Evolutionary conservation across 345 rosid genomes (phyloP), one percentile per base, ranked within the genome.

Genomic region (Gynandropsis gynandra): DNA sequence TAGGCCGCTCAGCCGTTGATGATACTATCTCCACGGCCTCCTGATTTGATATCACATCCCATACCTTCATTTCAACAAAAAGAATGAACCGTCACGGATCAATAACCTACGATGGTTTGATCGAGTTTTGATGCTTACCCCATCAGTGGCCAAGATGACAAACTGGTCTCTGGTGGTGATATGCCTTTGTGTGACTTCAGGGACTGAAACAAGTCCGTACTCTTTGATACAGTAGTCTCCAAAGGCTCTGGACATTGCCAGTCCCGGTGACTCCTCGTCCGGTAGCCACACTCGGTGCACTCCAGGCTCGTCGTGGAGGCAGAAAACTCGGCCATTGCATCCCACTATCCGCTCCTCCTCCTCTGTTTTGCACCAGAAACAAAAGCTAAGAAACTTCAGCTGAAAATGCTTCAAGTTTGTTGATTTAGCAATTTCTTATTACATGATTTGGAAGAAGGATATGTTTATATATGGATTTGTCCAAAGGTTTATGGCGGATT

Each of bases 201-300:
- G 97, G 35, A 72, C 80, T 0, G 97, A 88, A 39, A 79, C 86
- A 7, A 88, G 72, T 8, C 97, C 95, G 33, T 62, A 80, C 18
- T 77, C 76, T 70, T 88, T 88, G 7, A 87, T 39, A 59, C 98
- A 87, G 60, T 79, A 79, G 74, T 90, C 98, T 16, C 96, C 98
- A 19, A 90, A 90, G 10, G 98, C 95, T 70, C 98, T 77, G 10
- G 96, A 90, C 98, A 90, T 90, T 37, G 98, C 95, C 4, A 90
- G 84, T 24, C 98, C 98, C 0, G 96, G 98, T 0, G 72, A 72
- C 24, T 87, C 87, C 52, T 53, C 79, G 24, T 77, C 67, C 1
- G 96, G 96, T 53, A 82, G 81, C 98, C 98, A 90, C 17, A 90
- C 68, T 10, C 98, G 80, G 60, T 90, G 95, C 34, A 90, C 87